Conservation (phyloP, 2,329 filamentous ascomycete species). For the Clonostachys solani region DNA sequence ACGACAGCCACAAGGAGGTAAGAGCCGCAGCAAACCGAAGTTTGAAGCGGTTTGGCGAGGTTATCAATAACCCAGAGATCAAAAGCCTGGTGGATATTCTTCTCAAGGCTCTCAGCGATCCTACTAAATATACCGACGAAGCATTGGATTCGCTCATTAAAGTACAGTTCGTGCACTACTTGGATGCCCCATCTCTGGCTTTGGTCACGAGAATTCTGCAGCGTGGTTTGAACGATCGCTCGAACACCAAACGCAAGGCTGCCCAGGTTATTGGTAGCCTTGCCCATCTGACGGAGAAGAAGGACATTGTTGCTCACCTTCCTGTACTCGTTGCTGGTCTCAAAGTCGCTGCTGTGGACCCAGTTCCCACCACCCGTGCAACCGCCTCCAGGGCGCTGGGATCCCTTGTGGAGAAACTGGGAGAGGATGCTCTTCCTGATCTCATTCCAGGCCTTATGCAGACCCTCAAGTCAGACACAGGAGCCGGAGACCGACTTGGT, state of each 20-base stretch:
- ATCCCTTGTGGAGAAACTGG: constrained; percentile 95
- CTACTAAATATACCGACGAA: constrained; percentile 94
- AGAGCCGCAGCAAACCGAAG: constrained; percentile 88
- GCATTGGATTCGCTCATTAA: constrained; percentile 93
- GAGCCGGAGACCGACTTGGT: constrained; percentile 90
- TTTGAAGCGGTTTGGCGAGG: constrained; percentile 95
- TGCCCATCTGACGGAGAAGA: constrained; percentile 93
- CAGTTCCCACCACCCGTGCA: constrained; percentile 91
- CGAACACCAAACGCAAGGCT: constrained; percentile 92
- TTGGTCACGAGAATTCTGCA: constrained; percentile 94
- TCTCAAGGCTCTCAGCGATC: constrained; percentile 93
- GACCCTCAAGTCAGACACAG: constrained; percentile 94
- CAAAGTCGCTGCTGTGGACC: constrained; percentile 85
- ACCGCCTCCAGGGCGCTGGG: constrained; percentile 94
- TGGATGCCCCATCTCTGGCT: constrained; percentile 94
- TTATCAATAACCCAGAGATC: constrained; percentile 96
- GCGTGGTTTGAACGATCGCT: constrained; percentile 84
- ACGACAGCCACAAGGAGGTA: constrained; percentile 98
- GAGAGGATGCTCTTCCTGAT: constrained; percentile 93
- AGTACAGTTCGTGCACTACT: constrained; percentile 96
- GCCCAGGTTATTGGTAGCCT: constrained; percentile 97
- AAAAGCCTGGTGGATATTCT: constrained; percentile 88
- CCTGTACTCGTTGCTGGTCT: constrained; percentile 90
- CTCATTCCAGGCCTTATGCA: constrained; percentile 97
- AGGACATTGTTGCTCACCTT: constrained; percentile 85